Percentiles rank a stretch among this genome's conserved stretches.
These are phyloP conservation scores for Hypoxylon fragiforme DNA, from an alignment of 495 filamentous ascomycete genomes.

Conservation along the genomic window DNA sequence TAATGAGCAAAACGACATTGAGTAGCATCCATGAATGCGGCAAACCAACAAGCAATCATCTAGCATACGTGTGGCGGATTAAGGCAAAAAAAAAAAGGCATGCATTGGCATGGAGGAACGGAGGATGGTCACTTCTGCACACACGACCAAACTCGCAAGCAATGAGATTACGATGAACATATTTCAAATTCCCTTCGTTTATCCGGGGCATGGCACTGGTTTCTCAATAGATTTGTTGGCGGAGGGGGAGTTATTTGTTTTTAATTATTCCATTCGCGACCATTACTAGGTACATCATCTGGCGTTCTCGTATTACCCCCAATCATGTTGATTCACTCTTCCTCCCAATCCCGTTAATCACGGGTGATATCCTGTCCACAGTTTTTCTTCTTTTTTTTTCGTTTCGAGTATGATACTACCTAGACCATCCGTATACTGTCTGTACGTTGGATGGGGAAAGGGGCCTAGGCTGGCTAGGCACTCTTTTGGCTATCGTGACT, in stretches of 20 bases:
- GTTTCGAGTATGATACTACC: too few relatives aligned
- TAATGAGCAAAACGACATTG: slow-evolving; percentile 24
- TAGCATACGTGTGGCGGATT: slow-evolving; percentile 3
- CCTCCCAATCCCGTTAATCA: slow-evolving; percentile 8
- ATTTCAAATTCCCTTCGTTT: slow-evolving; percentile 14
- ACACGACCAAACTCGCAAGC: slow-evolving; percentile 18
- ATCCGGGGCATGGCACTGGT: slow-evolving; percentile 22
- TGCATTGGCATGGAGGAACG: slow-evolving; percentile 9
- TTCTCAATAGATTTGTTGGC: slow-evolving; percentile 25
- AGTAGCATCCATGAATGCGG: slow-evolving; percentile 14
- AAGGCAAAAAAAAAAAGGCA: slow-evolving; percentile 1
- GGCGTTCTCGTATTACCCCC: slow-evolving; percentile 16
- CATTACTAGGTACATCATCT: slow-evolving; percentile 9
- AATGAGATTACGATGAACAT: slow-evolving; percentile 32
- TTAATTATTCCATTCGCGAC: slow-evolving; percentile 1
- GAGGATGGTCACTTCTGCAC: slow-evolving; percentile 15
- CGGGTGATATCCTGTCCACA: background rate
- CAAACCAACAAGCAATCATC: background rate
- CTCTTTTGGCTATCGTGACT: too few relatives aligned
- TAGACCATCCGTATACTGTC: too few relatives aligned
- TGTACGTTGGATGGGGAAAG: too few relatives aligned
- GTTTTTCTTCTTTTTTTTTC: background rate
- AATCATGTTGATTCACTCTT: slow-evolving; percentile 4
- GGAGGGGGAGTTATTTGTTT: background rate
- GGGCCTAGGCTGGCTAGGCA: too few relatives aligned